phyloP scores from a whole-genome alignment of 1,284 basidiomycete species.

The Ustanciosporium gigantosporum region DNA sequence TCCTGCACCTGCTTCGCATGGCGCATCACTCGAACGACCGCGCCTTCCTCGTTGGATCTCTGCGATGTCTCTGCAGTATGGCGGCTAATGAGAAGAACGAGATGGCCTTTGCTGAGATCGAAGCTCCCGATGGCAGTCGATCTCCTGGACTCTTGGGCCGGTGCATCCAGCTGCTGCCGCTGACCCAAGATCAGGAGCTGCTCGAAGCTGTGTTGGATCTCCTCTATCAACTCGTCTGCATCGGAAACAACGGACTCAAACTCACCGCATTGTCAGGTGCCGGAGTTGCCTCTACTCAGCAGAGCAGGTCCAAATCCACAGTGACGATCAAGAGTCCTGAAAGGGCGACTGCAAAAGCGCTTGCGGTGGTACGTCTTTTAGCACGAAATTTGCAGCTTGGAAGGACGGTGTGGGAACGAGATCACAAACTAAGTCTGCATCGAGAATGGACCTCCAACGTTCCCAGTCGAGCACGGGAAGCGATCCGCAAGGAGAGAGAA shows the following conservation, averaged over 20 bases:
- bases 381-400: constrained; percentile 44
- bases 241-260: constrained; percentile 48
- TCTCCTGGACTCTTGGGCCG: constrained; percentile 43
- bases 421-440: constrained; percentile 24
- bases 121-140: constrained; percentile 12
- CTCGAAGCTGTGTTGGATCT: constrained; percentile 52
- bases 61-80: constrained; percentile 49
- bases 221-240: constrained; percentile 51
- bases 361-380: constrained; percentile 31
- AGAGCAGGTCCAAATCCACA: not conserved
- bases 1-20: constrained; percentile 36
- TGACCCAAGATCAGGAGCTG: constrained; percentile 51
- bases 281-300: not conserved
- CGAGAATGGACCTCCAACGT: constrained; percentile 19
- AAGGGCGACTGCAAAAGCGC: not conserved
- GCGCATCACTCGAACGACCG: constrained; percentile 48
- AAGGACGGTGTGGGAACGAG: constrained; percentile 48
- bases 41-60: constrained; percentile 43
- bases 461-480: constrained; percentile 10
- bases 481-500: constrained; percentile 26
- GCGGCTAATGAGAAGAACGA: constrained; percentile 48
- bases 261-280: constrained; percentile 11
- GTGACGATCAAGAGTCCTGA: not conserved
- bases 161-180: constrained; percentile 49
- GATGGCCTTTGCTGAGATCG: constrained; percentile 39